Conservation (phyloP, 148 eudicot genomes). For the Silene latifolia region DNA sequence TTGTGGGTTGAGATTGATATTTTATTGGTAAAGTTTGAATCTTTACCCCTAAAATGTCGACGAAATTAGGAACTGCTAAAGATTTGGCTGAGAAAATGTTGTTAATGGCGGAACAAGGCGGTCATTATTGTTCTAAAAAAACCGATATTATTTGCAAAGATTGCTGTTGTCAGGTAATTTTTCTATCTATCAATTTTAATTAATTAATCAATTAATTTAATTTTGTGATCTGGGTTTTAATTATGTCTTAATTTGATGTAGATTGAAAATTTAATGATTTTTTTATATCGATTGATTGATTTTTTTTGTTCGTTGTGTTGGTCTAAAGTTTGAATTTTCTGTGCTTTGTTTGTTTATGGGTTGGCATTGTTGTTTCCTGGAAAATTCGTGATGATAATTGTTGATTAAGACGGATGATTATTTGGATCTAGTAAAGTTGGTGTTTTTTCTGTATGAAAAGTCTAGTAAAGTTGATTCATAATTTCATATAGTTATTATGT, state of each 20-base stretch:
- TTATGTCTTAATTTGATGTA: neutral
- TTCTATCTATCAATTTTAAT: neutral
- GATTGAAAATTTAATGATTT: neutral
- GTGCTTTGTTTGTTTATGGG: neutral
- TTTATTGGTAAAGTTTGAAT: slow-evolving; percentile 1
- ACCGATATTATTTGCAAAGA: slow-evolving; percentile 60
- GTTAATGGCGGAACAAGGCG: slow-evolving; percentile 68
- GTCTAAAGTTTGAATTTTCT: slow-evolving; percentile 6
- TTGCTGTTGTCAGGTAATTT: slow-evolving; percentile 59
- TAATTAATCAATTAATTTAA: neutral
- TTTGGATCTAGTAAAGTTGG: neutral
- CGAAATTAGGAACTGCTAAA: slow-evolving; percentile 25
- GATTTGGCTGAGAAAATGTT: slow-evolving; percentile 49
- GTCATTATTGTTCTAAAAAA: slow-evolving; percentile 79
- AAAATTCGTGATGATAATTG: slow-evolving; percentile 4
- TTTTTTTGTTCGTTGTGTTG: neutral
- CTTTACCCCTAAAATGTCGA: slow-evolving; percentile 21
- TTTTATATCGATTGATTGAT: slow-evolving; percentile 2
- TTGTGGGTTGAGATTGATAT: slow-evolving; percentile 7
- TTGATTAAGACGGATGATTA: neutral
- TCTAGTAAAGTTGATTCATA: too few species aligned
- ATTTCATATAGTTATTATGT: neutral
- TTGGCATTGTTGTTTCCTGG: slow-evolving; percentile 7
- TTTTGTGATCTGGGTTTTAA: neutral
- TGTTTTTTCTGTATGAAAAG: neutral